phyloP scores from a whole-genome alignment of 2,329 filamentous ascomycete genomes.

The Cordyceps pruinosa region DNA sequence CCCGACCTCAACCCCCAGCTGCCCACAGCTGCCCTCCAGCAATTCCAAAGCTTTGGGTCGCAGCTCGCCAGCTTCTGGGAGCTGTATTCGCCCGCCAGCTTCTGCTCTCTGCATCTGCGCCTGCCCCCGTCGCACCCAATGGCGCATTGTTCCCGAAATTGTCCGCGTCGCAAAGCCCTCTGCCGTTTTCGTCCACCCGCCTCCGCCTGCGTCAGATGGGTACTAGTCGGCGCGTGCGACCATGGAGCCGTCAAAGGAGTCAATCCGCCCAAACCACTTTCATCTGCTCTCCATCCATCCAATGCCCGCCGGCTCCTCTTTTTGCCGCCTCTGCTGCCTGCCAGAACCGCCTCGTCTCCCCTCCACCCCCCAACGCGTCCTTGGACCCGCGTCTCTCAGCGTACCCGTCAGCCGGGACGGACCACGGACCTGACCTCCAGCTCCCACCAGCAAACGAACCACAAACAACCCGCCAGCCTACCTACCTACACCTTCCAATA shows the following conservation, averaged over 20 bases:
- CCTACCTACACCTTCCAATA: not conserved
- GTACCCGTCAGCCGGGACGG: slow-evolving; percentile 8
- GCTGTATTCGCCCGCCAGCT: not conserved
- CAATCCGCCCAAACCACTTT: not conserved
- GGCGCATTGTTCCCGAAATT: slow-evolving; percentile 5
- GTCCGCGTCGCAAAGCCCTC: slow-evolving; percentile 1
- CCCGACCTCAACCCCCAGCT: not conserved
- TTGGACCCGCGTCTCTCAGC: slow-evolving; percentile 6
- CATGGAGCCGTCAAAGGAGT: not conserved
- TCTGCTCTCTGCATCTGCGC: not conserved
- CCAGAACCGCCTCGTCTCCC: not conserved
- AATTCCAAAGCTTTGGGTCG: not conserved
- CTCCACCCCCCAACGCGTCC: not conserved
- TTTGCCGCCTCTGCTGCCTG: not conserved
- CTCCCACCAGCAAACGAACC: slow-evolving; percentile 8
- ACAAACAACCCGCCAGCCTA: slow-evolving; percentile 5
- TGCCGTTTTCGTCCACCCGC: not conserved
- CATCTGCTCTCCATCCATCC: not conserved
- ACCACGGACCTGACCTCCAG: not conserved
- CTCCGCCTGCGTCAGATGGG: not conserved
- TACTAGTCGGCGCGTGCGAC: not conserved
- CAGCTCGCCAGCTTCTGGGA: not conserved
- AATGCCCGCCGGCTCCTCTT: not conserved
- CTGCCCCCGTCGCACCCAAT: not conserved
- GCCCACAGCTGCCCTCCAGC: not conserved